phyloP scores from a whole-genome alignment of 2,329 filamentous ascomycete genomes.

The Metarhizium rileyi region DNA sequence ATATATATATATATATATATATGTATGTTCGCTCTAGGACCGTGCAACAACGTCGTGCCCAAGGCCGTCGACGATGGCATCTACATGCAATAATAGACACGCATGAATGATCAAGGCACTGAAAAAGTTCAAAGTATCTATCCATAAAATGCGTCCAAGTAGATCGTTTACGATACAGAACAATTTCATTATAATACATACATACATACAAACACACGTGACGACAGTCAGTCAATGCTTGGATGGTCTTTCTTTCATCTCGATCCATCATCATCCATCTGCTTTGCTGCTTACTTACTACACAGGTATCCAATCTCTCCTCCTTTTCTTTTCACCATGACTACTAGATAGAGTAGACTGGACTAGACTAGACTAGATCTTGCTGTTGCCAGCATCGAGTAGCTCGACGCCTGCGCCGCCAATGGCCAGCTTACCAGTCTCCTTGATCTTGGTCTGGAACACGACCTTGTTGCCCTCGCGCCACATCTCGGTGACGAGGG shows the following conservation, averaged over 20 bases:
- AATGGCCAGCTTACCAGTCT: constrained; percentile 86
- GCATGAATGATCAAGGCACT: background rate
- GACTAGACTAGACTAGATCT: constrained; percentile 20
- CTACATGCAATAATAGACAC: too few species aligned
- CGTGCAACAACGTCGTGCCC: too few species aligned
- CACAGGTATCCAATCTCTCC: too few species aligned
- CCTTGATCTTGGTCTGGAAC: constrained; percentile 83
- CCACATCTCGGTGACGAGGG: constrained; percentile 92
- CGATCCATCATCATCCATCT: background rate
- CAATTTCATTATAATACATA: constrained; percentile 8
- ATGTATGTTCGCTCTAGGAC: too few species aligned
- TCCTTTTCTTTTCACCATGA: too few species aligned
- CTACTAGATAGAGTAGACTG: too few species aligned
- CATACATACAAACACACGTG: too few species aligned
- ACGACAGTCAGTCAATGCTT: background rate
- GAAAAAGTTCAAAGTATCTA: too few species aligned
- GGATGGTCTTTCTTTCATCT: background rate
- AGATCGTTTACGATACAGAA: background rate
- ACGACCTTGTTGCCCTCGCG: constrained; percentile 69
- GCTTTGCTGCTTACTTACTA: background rate
- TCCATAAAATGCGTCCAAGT: background rate
- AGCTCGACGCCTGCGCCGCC: constrained; percentile 73
- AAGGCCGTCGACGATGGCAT: too few species aligned
- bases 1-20: background rate
- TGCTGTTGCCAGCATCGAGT: constrained; percentile 25